Conservation (phyloP, 208 protist genomes). For the Giardia muris region DNA sequence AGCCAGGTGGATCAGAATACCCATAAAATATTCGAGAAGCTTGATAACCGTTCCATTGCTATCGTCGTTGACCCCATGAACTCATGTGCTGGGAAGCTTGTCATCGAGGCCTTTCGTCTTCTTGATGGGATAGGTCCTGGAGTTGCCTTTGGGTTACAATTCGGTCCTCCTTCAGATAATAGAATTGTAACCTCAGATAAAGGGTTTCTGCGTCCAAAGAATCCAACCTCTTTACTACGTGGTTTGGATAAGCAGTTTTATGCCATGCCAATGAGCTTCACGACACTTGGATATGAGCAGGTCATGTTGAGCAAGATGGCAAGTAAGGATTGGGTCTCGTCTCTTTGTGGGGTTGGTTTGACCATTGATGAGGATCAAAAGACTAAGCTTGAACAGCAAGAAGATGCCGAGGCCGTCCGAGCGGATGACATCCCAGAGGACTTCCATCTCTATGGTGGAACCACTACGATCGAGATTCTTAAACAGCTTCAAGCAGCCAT, state of each 20-base stretch:
- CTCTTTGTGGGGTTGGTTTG: neutral
- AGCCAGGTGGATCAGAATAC: conserved; percentile 53
- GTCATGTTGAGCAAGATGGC: conserved; percentile 66
- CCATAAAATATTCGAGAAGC: conserved; percentile 67
- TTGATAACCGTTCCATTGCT: conserved; percentile 85
- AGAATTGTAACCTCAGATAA: conserved; percentile 96
- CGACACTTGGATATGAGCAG: conserved; percentile 95
- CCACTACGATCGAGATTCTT: neutral
- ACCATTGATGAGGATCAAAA: neutral
- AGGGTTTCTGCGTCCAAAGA: conserved; percentile 88
- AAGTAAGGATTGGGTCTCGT: neutral
- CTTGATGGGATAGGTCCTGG: conserved; percentile 53
- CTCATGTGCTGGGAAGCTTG: conserved; percentile 95
- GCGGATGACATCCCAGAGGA: neutral
- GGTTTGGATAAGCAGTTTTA: conserved; percentile 96
- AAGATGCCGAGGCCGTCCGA: neutral
- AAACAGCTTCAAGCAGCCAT: neutral
- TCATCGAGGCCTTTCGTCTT: conserved; percentile 97
- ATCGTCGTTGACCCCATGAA: conserved; percentile 99
- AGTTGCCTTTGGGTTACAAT: conserved; percentile 43
- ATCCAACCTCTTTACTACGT: conserved; percentile 72
- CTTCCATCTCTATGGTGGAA: neutral
- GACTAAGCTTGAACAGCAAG: no score
- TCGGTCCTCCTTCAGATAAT: conserved; percentile 43
- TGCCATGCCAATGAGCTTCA: conserved; percentile 90